phyloP scores from a whole-genome alignment of 2,329 filamentous ascomycete species.

The Trichoderma sp. region DNA sequence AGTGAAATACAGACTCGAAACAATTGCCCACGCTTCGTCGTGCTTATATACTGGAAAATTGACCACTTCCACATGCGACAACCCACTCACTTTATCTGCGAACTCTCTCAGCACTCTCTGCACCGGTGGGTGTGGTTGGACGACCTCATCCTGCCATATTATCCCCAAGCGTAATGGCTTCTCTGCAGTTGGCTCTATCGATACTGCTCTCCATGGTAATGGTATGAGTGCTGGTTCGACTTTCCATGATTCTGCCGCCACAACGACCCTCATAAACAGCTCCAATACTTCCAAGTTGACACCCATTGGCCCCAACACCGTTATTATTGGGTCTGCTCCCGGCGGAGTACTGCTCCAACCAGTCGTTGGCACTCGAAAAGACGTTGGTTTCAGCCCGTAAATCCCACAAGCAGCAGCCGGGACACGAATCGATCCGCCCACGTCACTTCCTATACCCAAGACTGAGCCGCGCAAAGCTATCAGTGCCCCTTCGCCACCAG shows the following conservation, averaged over 20 bases:
- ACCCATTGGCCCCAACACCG: neutral
- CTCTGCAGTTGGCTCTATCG: neutral
- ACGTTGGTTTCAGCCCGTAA: neutral
- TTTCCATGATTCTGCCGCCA: neutral
- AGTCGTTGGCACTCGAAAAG: neutral
- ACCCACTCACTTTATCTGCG: neutral
- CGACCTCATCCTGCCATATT: neutral
- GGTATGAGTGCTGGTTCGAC: neutral
- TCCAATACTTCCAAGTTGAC: neutral
- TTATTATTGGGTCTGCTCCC: neutral
- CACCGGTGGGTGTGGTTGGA: neutral
- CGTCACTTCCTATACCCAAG: neutral
- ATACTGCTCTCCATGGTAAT: neutral
- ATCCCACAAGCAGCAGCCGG: neutral
- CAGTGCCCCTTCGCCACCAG: neutral
- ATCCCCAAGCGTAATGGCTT: neutral
- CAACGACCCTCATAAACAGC: neutral
- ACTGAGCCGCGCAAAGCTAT: neutral
- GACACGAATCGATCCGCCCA: neutral
- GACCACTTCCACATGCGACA: neutral
- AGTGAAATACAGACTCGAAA: neutral
- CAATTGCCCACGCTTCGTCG: neutral
- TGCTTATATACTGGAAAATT: neutral
- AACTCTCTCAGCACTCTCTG: neutral
- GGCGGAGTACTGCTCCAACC: neutral